phyloP scores from a whole-genome alignment of 2,329 filamentous ascomycete species.

The Colletotrichum sp. region DNA sequence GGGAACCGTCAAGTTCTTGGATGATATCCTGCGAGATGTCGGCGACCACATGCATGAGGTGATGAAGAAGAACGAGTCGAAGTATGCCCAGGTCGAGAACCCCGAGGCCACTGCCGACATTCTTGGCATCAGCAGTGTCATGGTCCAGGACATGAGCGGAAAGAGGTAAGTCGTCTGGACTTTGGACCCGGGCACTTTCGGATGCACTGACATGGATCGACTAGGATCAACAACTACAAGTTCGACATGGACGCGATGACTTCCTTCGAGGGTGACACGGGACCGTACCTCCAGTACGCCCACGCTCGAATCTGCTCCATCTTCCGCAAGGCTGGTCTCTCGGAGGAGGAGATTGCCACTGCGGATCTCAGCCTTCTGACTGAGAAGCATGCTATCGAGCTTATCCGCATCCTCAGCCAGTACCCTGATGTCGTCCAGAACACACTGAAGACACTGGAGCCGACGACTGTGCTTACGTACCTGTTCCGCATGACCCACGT shows the following conservation, averaged over 20 bases:
- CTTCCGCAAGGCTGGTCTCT: conserved; percentile 59
- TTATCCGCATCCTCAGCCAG: conserved; percentile 78
- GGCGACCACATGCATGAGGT: conserved; percentile 97
- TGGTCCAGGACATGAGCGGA: conserved; percentile 98
- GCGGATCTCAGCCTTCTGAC: conserved; percentile 73
- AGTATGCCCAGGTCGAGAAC: conserved; percentile 89
- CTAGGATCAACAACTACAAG: conserved; percentile 67
- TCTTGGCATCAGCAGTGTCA: conserved; percentile 91
- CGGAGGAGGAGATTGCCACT: conserved; percentile 60
- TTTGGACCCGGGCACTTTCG: conserved; percentile 16
- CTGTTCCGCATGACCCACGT: conserved; percentile 88
- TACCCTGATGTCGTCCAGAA: conserved; percentile 88
- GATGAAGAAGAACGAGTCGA: conserved; percentile 88
- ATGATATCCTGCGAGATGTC: conserved; percentile 78
- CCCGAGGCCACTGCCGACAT: conserved; percentile 84
- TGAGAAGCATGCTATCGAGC: conserved; percentile 74
- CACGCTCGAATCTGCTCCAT: conserved; percentile 75
- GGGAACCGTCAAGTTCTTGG: conserved; percentile 76
- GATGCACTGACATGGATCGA: conserved; percentile 14
- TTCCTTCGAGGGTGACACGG: conserved; percentile 77
- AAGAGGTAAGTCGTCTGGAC: conserved; percentile 68
- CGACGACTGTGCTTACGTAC: conserved; percentile 62
- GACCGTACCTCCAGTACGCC: conserved; percentile 84
- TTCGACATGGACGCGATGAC: conserved; percentile 65
- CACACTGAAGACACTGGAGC: conserved; percentile 84